Evolutionary conservation across 2,329 filamentous ascomycete species (phyloP).

Genomic region (Ophiosphaerella korrae): DNA sequence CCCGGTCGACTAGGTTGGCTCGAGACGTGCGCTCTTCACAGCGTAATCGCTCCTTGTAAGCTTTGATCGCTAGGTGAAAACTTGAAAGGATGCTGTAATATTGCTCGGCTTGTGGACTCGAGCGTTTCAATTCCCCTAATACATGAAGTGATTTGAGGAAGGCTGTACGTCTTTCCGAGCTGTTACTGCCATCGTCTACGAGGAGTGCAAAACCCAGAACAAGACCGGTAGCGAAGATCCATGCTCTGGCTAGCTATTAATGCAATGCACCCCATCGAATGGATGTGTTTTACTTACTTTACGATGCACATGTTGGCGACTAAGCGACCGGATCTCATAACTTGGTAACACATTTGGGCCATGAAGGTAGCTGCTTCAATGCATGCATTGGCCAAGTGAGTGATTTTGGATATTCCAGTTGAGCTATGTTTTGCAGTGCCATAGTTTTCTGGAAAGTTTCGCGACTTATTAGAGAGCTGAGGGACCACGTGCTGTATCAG

Average conservation of each 20-base stretch:
- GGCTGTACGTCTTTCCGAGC: conserved; percentile 52
- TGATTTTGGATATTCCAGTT: conserved; percentile 32
- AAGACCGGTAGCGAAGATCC: conserved; percentile 62
- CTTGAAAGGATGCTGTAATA: conserved; percentile 60
- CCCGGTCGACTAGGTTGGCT: conserved; percentile 12
- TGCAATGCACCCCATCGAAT: no score
- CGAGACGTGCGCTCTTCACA: conserved; percentile 8
- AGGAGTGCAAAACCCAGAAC: conserved; percentile 64
- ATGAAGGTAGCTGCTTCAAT: conserved; percentile 62
- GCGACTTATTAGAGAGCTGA: conserved; percentile 12
- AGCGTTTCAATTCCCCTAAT: conserved; percentile 53
- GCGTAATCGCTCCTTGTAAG: conserved; percentile 16
- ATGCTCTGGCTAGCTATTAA: conserved; percentile 46
- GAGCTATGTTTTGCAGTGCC: conserved; percentile 28
- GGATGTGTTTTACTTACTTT: conserved; percentile 52
- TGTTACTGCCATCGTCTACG: conserved; percentile 53
- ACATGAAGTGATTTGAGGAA: conserved; percentile 59
- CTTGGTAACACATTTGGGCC: conserved; percentile 59
- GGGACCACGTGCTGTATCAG: conserved; percentile 57
- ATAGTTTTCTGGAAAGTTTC: conserved; percentile 28
- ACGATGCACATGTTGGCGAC: conserved; percentile 64
- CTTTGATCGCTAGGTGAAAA: conserved; percentile 24
- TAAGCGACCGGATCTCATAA: conserved; percentile 52
- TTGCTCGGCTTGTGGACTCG: conserved; percentile 62
- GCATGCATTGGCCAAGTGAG: conserved; percentile 57